Evolutionary conservation across 345 rosid genomes (phyloP).

Genomic region (Salix brachista): DNA sequence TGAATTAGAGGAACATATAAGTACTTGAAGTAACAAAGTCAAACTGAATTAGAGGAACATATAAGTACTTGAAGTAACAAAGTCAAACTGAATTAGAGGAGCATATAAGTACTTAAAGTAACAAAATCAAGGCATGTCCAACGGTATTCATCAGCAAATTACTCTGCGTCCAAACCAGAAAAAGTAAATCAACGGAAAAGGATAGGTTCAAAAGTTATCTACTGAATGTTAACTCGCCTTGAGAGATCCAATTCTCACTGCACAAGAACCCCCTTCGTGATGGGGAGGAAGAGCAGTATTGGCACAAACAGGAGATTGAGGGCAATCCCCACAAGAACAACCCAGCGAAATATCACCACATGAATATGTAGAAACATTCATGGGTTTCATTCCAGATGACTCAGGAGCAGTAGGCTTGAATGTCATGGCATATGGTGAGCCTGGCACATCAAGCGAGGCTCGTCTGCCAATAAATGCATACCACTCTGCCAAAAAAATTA

Average conservation of each 20-base stretch:
- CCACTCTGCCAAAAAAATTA: conserved; percentile 66
- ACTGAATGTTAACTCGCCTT: conserved; percentile 41
- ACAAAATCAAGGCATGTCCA: neutral
- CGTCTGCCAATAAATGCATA: conserved; percentile 77
- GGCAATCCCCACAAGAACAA: conserved; percentile 98
- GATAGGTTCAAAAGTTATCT: neutral
- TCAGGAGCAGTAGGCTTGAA: conserved; percentile 53
- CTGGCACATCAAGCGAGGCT: conserved; percentile 55
- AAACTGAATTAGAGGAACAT: conserved; percentile 19
- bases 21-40: neutral
- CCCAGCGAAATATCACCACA: conserved; percentile 80
- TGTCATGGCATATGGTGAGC: conserved; percentile 82
- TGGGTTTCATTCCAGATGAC: conserved; percentile 77
- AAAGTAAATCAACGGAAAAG: neutral
- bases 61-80: neutral
- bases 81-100: conserved; percentile 20
- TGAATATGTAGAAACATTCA: conserved; percentile 83
- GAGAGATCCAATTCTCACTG: conserved; percentile 68
- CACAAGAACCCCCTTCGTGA: conserved; percentile 49
- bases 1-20: conserved; percentile 9
- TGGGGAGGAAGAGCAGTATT: conserved; percentile 46
- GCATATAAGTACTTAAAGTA: neutral
- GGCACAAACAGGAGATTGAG: conserved; percentile 68
- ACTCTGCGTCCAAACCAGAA: neutral
- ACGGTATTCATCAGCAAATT: neutral